Evolutionary conservation across 345 rosid genomes (phyloP), one percentile per base, ranked within the genome.

Genomic region (Cardamine chenopodiifolia): DNA sequence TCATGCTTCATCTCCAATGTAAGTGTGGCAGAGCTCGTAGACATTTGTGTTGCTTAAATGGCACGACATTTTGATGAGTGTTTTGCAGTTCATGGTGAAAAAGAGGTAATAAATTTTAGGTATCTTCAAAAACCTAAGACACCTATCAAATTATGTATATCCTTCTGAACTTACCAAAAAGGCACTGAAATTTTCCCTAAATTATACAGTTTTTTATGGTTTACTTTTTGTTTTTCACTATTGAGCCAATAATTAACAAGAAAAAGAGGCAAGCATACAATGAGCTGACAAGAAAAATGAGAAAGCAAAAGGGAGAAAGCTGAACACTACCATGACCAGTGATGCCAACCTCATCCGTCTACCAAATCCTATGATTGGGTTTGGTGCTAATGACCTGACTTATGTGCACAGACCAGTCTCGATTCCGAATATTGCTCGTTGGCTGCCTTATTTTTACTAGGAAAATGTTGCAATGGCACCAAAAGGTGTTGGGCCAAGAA

Each of bases 401-500:
- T 13, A 13, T 37, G 26, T 3, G 0, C 22, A 68, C 10, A 68
- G 83, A 57, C 76, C 65, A 40, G 65, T 31, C n/a, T 71, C 64
- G 1, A 3, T 76, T 32, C 79, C 71, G 0, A 61, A 52, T 15
- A 5, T 53, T 55, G 82, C 79, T 18, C 7, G 7, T 17, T 72
- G 72, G 0, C 77, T 68, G 0, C 85, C 81, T 0, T 82, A 73
- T 15, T 79, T 82, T 10, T 82, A 79, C 32, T 79, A 64, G 4
- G 83, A 82, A 45, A 82, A 76, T 8, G 50, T 79, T 28, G 83
- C 83, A 1, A 32, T 72, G 59, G 32, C 85, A 4, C 79, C 83
- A 0, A 70, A 77, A 52, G 81, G 82, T 2, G 83, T 18, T 80
- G 83, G 85, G 26, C 7, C n/a, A 73, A 2, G 25, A 2, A 23